These are phyloP conservation scores for Verticillium zaregamsianum DNA, from an alignment of 2,329 filamentous ascomycete species.

Conservation along the genomic window DNA sequence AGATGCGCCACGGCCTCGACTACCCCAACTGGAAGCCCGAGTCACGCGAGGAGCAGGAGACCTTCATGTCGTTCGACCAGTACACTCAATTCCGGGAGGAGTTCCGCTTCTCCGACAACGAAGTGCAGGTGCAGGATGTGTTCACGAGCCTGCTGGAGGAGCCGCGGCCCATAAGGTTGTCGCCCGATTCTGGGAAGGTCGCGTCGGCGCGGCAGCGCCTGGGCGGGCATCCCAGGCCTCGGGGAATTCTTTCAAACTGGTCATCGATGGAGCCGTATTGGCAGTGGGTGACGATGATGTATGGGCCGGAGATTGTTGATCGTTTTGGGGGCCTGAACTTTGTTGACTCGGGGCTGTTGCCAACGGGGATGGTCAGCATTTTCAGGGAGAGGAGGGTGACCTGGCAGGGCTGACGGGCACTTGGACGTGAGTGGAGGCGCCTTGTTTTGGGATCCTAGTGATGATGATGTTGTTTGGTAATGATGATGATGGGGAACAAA, in stretches of 20 bases:
- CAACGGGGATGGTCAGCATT: conserved; percentile 42
- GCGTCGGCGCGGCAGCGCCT: conserved; percentile 17
- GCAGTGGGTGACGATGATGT: conserved; percentile 42
- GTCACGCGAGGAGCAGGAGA: conserved; percentile 21
- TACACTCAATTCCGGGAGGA: conserved; percentile 38
- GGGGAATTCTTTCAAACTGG: conserved; percentile 23
- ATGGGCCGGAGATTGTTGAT: conserved; percentile 37
- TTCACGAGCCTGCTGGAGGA: conserved; percentile 31
- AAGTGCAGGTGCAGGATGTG: conserved; percentile 21
- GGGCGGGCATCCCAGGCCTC: conserved; percentile 9
- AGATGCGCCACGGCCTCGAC: conserved; percentile 6
- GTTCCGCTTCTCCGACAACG: conserved; percentile 23
- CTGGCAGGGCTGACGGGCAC: conserved; percentile 27
- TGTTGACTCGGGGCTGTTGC: conserved; percentile 38
- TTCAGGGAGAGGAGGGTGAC: conserved; percentile 37
- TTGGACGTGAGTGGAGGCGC: not conserved
- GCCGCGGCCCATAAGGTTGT: conserved; percentile 22
- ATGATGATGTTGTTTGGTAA: not conserved
- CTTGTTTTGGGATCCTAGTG: not conserved
- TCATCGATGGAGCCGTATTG: conserved; percentile 35
- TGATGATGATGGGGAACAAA: not conserved
- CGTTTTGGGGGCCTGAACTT: conserved; percentile 40
- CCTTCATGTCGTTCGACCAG: conserved; percentile 42
- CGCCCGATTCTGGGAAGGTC: conserved; percentile 20
- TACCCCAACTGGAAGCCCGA: conserved; percentile 24